These are phyloP conservation scores for Hypoxylon sp. DNA, from an alignment of 2,329 filamentous ascomycete species.

Conservation along the genomic window DNA sequence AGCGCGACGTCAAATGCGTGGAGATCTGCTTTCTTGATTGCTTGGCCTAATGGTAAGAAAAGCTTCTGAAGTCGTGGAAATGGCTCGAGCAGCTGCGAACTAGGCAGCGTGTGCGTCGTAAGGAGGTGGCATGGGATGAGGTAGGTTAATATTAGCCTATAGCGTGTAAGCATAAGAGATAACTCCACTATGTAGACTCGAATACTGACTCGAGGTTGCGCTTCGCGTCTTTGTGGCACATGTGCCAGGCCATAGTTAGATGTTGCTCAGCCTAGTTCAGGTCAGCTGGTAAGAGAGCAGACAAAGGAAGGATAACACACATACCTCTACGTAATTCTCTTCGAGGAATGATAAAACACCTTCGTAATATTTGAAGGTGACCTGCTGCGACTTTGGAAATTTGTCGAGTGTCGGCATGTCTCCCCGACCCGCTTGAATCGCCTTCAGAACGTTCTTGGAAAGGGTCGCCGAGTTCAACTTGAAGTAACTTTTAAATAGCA, in stretches of 20 bases:
- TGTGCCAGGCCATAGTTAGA: slow-evolving; percentile 83
- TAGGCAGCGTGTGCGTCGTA: slow-evolving; percentile 88
- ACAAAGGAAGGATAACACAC: slow-evolving; percentile 32
- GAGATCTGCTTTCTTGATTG: slow-evolving; percentile 87
- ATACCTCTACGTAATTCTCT: slow-evolving; percentile 87
- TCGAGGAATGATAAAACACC: slow-evolving; percentile 95
- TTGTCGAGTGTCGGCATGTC: slow-evolving; percentile 85
- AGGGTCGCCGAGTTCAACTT: slow-evolving; percentile 92
- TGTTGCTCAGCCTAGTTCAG: slow-evolving; percentile 78
- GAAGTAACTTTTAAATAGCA: slow-evolving; percentile 99
- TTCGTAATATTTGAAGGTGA: slow-evolving; percentile 97
- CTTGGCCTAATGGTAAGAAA: slow-evolving; percentile 82
- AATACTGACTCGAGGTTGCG: slow-evolving; percentile 83
- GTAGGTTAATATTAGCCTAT: slow-evolving; percentile 90
- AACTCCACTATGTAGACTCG: slow-evolving; percentile 10
- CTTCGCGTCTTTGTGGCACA: slow-evolving; percentile 80
- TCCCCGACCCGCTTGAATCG: slow-evolving; percentile 79
- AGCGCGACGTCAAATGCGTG: slow-evolving; percentile 87
- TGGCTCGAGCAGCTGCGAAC: slow-evolving; percentile 76
- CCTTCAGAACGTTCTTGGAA: slow-evolving; percentile 90
- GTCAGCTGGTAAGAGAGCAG: slow-evolving; percentile 17
- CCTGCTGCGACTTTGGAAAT: slow-evolving; percentile 91
- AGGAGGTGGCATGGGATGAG: slow-evolving; percentile 94
- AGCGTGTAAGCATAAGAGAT: slow-evolving; percentile 45
- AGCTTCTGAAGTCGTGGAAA: slow-evolving; percentile 83